Conservation (phyloP, 441 rosid species). For the Macaranga tanarius region DNA sequence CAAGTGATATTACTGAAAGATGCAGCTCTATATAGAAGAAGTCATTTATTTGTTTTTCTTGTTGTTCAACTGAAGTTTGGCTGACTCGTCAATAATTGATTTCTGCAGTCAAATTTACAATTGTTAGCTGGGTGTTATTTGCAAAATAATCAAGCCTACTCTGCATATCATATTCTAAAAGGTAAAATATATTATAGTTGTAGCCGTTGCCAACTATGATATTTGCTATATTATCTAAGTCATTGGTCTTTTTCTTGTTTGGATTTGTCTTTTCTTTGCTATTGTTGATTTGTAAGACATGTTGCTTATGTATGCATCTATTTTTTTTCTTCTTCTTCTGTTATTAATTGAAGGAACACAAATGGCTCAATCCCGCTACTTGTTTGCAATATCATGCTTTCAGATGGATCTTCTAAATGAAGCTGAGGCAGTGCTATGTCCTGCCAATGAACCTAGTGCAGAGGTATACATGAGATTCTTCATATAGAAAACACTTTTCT, state of each 20-base stretch:
- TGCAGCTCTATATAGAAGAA: neutral
- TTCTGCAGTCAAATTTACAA: slow-evolving; percentile 74
- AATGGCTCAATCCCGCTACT: slow-evolving; percentile 94
- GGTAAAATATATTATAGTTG: slow-evolving; percentile 42
- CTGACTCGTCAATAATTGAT: neutral
- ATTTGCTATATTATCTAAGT: neutral
- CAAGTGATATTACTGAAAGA: neutral
- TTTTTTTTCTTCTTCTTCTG: slow-evolving; percentile 25
- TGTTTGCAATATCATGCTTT: slow-evolving; percentile 94
- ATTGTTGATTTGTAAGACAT: slow-evolving; percentile 15
- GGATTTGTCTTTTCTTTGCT: neutral
- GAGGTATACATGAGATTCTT: slow-evolving; percentile 51
- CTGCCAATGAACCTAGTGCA: slow-evolving; percentile 69
- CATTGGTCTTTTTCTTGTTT: neutral
- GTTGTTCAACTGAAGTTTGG: slow-evolving; percentile 10
- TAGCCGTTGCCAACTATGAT: slow-evolving; percentile 6
- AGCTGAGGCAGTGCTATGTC: slow-evolving; percentile 87
- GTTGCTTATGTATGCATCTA: slow-evolving; percentile 34
- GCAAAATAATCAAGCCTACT: slow-evolving; percentile 88
- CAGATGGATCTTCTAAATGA: slow-evolving; percentile 94
- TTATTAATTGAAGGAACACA: slow-evolving; percentile 64
- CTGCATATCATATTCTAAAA: slow-evolving; percentile 83
- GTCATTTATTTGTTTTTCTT: neutral
- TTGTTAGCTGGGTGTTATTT: slow-evolving; percentile 81
- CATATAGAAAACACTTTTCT: neutral